Evolutionary conservation across 495 filamentous ascomycete species (phyloP).

Genomic region (Lineolata rhizophorae): DNA sequence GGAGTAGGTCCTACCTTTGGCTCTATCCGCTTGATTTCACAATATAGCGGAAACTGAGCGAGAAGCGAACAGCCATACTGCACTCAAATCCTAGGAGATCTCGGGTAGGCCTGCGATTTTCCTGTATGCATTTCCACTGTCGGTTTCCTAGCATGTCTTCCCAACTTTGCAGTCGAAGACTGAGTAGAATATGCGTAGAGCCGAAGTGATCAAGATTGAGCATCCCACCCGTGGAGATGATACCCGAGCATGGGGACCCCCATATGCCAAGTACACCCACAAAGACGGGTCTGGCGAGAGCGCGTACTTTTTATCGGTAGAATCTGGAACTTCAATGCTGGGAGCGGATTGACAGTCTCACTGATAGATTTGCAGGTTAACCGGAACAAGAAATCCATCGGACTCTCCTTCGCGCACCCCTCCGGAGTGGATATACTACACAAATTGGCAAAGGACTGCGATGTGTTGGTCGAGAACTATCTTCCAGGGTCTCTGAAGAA

Average conservation of each 20-base stretch:
- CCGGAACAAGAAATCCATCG: conserved; percentile 90
- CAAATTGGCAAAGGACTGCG: conserved; percentile 59
- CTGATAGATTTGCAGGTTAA: conserved; percentile 38
- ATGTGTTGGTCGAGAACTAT: conserved; percentile 94
- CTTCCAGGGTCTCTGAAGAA: conserved; percentile 78
- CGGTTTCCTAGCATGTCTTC: too few relatives aligned
- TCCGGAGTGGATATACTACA: conserved; percentile 72
- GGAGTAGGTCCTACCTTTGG: conserved; percentile 38
- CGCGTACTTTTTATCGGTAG: conserved; percentile 79
- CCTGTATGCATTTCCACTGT: too few relatives aligned
- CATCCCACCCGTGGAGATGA: conserved; percentile 85
- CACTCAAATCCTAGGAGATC: conserved; percentile 88
- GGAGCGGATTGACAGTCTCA: conserved; percentile 1
- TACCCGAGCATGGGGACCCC: conserved; percentile 89
- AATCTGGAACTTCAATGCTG: conserved; percentile 1
- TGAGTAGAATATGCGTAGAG: too few relatives aligned
- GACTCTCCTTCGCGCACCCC: conserved; percentile 68
- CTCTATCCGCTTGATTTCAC: neutral
- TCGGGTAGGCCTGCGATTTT: conserved; percentile 76
- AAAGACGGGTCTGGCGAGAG: conserved; percentile 60
- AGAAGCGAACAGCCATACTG: conserved; percentile 58
- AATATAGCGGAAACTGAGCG: conserved; percentile 1
- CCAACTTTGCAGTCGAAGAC: too few relatives aligned
- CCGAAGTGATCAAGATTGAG: conserved; percentile 92
- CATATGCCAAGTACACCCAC: conserved; percentile 55